Evolutionary conservation across 2,329 filamentous ascomycete genomes (phyloP).

Genomic region (Diaporthe citriasiana): DNA sequence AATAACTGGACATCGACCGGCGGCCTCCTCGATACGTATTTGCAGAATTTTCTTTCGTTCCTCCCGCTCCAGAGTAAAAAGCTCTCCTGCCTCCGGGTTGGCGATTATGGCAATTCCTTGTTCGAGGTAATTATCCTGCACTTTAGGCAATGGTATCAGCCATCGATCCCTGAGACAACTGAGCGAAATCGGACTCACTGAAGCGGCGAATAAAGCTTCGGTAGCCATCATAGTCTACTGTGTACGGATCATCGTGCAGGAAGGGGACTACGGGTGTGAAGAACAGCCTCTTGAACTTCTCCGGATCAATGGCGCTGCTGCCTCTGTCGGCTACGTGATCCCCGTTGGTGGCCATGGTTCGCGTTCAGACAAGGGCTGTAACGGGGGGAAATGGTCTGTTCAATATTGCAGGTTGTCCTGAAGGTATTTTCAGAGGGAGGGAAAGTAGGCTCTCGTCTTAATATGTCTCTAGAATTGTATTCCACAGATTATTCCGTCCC

Average conservation of each 20-base stretch:
- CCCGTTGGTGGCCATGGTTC: conserved; percentile 1
- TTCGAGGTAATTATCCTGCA: conserved; percentile 8
- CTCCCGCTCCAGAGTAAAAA: neutral
- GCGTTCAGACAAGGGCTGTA: accelerated
- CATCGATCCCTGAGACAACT: too few species aligned
- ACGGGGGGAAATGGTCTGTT: too few species aligned
- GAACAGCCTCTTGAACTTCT: conserved; percentile 21
- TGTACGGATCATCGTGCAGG: conserved; percentile 5
- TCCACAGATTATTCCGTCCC: neutral
- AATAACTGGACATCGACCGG: conserved; percentile 2
- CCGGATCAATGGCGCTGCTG: neutral
- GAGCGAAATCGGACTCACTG: neutral
- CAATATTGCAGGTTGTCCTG: too few species aligned
- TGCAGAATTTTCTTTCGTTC: neutral
- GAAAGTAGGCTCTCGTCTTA: too few species aligned
- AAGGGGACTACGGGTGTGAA: conserved; percentile 13
- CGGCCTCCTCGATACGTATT: conserved; percentile 13
- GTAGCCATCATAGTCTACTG: conserved; percentile 9
- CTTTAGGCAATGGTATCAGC: neutral
- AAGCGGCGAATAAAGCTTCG: conserved; percentile 9
- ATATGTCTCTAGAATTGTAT: too few species aligned
- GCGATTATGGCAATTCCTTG: conserved; percentile 5
- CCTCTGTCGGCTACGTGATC: neutral
- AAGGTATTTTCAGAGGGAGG: neutral
- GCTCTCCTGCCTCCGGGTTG: conserved; percentile 8